Percentiles rank a stretch among this genome's conserved stretches.
Evolutionary conservation across 179 eudicot genomes (phyloP).

Genomic region (Patellifolia procumbens): DNA sequence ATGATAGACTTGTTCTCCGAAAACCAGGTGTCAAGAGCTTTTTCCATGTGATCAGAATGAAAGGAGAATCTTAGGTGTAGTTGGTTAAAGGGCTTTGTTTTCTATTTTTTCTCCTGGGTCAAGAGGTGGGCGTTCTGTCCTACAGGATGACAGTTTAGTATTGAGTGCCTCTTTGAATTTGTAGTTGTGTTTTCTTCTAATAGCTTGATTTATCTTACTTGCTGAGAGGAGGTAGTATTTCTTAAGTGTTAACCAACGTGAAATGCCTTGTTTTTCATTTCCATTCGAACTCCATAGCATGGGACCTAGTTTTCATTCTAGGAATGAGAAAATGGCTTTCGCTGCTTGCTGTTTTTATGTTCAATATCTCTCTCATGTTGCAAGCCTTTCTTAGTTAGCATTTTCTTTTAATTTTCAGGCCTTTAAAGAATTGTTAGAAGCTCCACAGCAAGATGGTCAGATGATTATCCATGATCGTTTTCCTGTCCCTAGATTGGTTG

Average conservation of each 20-base stretch:
- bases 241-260: neutral
- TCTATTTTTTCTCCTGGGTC: neutral
- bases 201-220: neutral
- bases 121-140: neutral
- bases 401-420: slow-evolving; percentile 46
- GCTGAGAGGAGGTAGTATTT: neutral
- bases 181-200: neutral
- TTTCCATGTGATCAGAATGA: neutral
- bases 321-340: neutral
- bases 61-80: neutral
- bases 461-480: slow-evolving; percentile 78
- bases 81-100: neutral
- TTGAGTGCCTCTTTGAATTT: neutral
- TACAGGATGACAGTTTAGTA: neutral
- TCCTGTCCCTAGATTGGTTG: slow-evolving; percentile 95
- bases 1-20: neutral
- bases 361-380: neutral
- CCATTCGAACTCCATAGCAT: too few relatives aligned
- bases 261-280: too few relatives aligned
- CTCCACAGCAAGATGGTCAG: slow-evolving; percentile 83
- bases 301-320: neutral
- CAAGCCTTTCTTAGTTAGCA: neutral
- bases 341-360: neutral
- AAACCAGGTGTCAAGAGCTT: neutral
- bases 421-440: slow-evolving; percentile 73